Base-by-base conservation (phyloP, 192 early-diverging fungal species). In the Jimgerdemannia lactiflua region DNA sequence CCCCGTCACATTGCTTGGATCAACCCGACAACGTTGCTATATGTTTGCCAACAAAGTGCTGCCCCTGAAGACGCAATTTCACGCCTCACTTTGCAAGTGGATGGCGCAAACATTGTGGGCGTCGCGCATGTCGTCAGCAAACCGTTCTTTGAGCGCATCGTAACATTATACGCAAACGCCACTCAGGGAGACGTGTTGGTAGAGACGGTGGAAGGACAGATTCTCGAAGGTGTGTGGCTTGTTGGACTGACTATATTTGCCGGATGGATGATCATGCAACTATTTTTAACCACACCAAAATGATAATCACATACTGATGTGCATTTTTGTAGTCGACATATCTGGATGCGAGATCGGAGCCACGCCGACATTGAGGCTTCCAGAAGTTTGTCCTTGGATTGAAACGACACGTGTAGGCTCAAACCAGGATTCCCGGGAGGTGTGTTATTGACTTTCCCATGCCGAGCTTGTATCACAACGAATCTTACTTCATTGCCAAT, bases 1-100 rank as follows among this genome's bases (percentile, higher is more conserved):
- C 49, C 49, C 39, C 89, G 93, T 6, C 96, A 98, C 75, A 79
- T 96, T 11, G 86, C 86, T 2, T 95, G 91, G 89, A 85, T 91
- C 3, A 75, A 78, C 4, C 69, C 82, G 4, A 74, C 79, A 63
- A 83, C 79, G 4, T 41, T 96, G 10, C 77, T 91, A 18, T 89
- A 82, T n/a, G 77, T 94, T 4, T 86, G 84, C 44, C 82, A 85
- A 73, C 80, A 88, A 71, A 71, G 75, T 10, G 71, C 76, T 9
- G 75, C 69, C 4, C 43, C 80, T 6, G 54, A 71, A 6, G 87
- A 89, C 64, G 69, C 69, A 19, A 49, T 90, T n/a, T 64, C 80
- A 40, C 70, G 82, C n/a, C 74, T 83, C 18, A 83, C 83, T 8
- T 73, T 91, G 44, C 77, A 77, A 6, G 70, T 80, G 18, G 78